Conservation (phyloP, 129 eudicot species). For the Tagetes erecta region DNA sequence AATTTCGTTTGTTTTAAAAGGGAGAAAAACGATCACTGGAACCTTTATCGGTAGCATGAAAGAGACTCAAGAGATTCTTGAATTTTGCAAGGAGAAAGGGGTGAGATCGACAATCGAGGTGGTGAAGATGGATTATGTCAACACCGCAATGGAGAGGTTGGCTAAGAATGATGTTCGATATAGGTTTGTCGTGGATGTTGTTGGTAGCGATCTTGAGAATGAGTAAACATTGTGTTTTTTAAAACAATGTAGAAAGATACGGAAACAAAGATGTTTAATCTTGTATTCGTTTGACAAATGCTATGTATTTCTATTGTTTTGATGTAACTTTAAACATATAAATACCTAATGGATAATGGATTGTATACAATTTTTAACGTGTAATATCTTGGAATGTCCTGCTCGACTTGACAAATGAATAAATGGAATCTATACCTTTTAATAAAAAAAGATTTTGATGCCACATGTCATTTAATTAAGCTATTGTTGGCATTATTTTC, state of each 20-base stretch:
- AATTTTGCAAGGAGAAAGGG: conserved; percentile 75
- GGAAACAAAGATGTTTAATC: conserved; percentile 7
- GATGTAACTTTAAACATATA: conserved; percentile 29
- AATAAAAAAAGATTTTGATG: too few species aligned
- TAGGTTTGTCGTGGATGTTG: conserved; percentile 93
- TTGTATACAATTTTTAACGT: conserved; percentile 3
- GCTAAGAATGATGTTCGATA: conserved; percentile 92
- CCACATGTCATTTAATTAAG: too few species aligned
- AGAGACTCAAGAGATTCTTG: conserved; percentile 84
- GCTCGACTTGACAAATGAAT: not conserved
- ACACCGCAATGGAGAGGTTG: conserved; percentile 78
- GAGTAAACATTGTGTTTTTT: not conserved
- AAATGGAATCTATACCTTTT: too few species aligned
- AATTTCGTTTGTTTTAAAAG: conserved; percentile 25
- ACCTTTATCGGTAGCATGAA: conserved; percentile 94
- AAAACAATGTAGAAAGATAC: not conserved
- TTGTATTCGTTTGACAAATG: conserved; percentile 11
- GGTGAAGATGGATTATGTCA: conserved; percentile 84
- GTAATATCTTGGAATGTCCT: not conserved
- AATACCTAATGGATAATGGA: not conserved
- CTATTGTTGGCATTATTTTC: too few species aligned
- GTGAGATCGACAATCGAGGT: conserved; percentile 70
- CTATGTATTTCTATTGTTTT: conserved; percentile 12
- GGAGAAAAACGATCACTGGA: conserved; percentile 86
- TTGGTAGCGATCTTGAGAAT: conserved; percentile 68